A percentile compares a stretch with the other conserved stretches of the same genome.
Evolutionary conservation across 2,329 filamentous ascomycete species (phyloP).

Genomic region (Clonostachys sp.): DNA sequence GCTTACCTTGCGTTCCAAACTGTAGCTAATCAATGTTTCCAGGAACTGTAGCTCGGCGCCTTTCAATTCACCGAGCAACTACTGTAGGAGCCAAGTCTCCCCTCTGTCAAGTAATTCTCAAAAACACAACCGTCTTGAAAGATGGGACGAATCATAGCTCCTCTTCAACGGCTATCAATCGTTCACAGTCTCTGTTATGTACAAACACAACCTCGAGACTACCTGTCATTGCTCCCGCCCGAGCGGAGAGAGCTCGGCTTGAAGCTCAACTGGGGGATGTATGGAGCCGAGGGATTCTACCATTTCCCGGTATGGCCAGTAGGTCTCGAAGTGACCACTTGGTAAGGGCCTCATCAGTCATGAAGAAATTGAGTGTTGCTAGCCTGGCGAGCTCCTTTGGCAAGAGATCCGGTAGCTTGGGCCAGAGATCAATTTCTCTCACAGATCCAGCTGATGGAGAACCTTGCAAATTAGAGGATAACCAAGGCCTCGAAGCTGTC

Average conservation of each 20-base stretch:
- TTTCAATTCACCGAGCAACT: conserved; percentile 76
- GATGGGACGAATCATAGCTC: conserved; percentile 38
- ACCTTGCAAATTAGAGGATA: no score
- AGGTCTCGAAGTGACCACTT: conserved; percentile 64
- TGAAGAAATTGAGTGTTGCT: conserved; percentile 80
- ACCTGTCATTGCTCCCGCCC: conserved; percentile 67
- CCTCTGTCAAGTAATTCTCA: conserved; percentile 75
- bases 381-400: conserved; percentile 75
- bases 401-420: conserved; percentile 58
- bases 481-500: no score
- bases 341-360: conserved; percentile 79
- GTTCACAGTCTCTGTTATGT: conserved; percentile 77
- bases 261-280: conserved; percentile 72
- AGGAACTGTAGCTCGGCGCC: conserved; percentile 60
- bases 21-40: neutral
- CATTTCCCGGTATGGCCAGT: conserved; percentile 75
- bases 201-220: conserved; percentile 49
- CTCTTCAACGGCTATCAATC: conserved; percentile 54
- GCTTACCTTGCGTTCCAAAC: no score
- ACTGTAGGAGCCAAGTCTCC: conserved; percentile 66
- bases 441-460: no score
- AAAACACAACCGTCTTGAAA: conserved; percentile 71
- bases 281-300: conserved; percentile 77
- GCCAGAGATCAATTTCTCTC: no score
- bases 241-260: conserved; percentile 71